Base-by-base conservation (phyloP, 179 eudicot species). In the Carnegiea gigantea region DNA sequence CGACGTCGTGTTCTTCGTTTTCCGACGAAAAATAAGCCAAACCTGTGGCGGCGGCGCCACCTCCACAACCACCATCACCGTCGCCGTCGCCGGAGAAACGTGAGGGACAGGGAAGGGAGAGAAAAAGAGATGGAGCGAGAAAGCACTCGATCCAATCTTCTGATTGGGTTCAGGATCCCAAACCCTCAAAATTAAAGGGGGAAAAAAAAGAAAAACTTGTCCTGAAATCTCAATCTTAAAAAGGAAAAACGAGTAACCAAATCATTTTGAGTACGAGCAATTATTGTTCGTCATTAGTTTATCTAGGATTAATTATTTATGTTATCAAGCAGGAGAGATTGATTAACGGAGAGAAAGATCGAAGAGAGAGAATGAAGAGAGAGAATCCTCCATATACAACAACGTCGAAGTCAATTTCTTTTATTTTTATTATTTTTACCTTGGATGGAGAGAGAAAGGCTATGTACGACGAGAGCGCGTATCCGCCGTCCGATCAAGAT, bases 81-180 rank as follows among this genome's bases (percentile, higher is more conserved):
- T 12, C 53, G 53, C 53, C 53, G 53, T 49, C 43, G 78, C 78
- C 33, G 64, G 64, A 51, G 60, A 74, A 24, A 59, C 76, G 26
- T 46, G 2, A 17, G n/a, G 43, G 13, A 70, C 3, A 30, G 43
- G 40, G 9, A 20, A 11, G 23, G 9, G 14, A 43, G 53, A 72
- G 71, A 23, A 51, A 11, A 14, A 18, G 53, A 72, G 73, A 70
- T 33, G 3, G 77, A 78, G 85, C 76, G 79, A 48, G 65, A 62
- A 67, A 48, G 84, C 87, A 73, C 88, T 86, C 51, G 91, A 90
- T 90, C 91, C 87, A 86, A 88, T 87, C 87, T 87, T 86, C 72
- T 65, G 23, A 21, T 62, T 28, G 21, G 28, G 1, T 62, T 62
- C 18, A 67, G 40, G 72, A 28, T 67, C 73, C 46, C 73, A 70